Percentiles rank a stretch among this genome's conserved stretches.
phyloP scores from a whole-genome alignment of 225 moss, liverwort and hornwort genomes.

The Antitrichia curtipendula region DNA sequence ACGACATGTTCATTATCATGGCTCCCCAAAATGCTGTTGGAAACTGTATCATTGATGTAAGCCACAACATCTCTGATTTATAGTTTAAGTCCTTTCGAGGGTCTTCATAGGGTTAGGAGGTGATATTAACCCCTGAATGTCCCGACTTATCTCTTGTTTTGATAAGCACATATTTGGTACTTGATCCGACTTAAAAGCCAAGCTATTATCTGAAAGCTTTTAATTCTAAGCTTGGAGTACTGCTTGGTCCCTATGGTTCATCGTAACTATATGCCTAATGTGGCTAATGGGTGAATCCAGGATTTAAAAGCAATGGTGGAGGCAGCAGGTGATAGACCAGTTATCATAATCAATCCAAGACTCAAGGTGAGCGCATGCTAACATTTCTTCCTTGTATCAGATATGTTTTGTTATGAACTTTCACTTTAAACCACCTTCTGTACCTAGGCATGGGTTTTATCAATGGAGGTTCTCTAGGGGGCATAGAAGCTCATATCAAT shows the following conservation, averaged over 20 bases:
- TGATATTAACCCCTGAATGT: not conserved
- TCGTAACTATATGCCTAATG: not conserved
- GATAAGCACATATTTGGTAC: too few relatives aligned
- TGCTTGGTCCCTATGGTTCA: not conserved
- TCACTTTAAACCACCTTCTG: not conserved
- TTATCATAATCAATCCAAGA: slow-evolving; percentile 78
- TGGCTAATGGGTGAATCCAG: slow-evolving; percentile 1
- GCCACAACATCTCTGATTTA: not conserved
- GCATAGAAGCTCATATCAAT: not conserved
- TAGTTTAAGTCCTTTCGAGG: not conserved
- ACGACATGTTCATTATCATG: slow-evolving; percentile 84
- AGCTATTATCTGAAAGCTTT: not conserved
- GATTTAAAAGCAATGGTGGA: slow-evolving; percentile 87
- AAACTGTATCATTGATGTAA: slow-evolving; percentile 91
- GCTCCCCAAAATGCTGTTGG: slow-evolving; percentile 98
- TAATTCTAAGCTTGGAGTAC: not conserved
- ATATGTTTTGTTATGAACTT: not conserved
- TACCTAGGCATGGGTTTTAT: not conserved
- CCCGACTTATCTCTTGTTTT: not conserved
- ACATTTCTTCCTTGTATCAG: not conserved
- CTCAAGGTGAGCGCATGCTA: slow-evolving; percentile 44
- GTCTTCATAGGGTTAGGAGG: not conserved
- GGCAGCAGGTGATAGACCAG: slow-evolving; percentile 75
- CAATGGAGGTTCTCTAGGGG: not conserved
- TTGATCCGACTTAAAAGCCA: too few relatives aligned